phyloP scores from a whole-genome alignment of 495 filamentous ascomycete species.

The Jackrogersella minutella region DNA sequence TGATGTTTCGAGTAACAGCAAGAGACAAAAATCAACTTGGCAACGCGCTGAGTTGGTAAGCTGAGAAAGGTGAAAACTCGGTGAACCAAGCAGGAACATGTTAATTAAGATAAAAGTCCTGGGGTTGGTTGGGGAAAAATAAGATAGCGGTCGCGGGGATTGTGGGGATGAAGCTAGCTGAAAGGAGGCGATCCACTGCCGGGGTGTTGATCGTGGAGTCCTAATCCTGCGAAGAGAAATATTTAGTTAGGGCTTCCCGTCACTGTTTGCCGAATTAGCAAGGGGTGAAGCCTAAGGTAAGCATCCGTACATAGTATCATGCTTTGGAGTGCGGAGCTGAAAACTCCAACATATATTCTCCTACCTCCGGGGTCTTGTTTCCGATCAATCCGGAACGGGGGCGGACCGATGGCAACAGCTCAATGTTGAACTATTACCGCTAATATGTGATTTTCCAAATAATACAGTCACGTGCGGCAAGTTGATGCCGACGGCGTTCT shows the following conservation, averaged over 20 bases:
- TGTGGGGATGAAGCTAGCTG: constrained; percentile 34
- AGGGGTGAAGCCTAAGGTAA: neutral
- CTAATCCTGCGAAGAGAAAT: neutral
- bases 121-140: constrained; percentile 20
- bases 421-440: no score
- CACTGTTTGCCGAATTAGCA: constrained; percentile 4
- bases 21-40: neutral
- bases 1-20: neutral
- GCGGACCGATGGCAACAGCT: neutral
- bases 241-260: neutral
- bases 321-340: constrained; percentile 8
- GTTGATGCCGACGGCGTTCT: neutral
- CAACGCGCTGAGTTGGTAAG: neutral
- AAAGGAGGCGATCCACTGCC: constrained; percentile 30
- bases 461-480: neutral
- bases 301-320: neutral
- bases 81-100: neutral
- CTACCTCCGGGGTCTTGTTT: neutral
- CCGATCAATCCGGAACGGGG: constrained; percentile 6
- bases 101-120: neutral
- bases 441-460: no score
- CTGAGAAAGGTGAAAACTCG: neutral
- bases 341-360: neutral
- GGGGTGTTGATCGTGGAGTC: constrained; percentile 32
- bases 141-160: constrained; percentile 28